Base-by-base conservation (phyloP, 1,284 basidiomycete genomes). In the Cerioporus squamosus region DNA sequence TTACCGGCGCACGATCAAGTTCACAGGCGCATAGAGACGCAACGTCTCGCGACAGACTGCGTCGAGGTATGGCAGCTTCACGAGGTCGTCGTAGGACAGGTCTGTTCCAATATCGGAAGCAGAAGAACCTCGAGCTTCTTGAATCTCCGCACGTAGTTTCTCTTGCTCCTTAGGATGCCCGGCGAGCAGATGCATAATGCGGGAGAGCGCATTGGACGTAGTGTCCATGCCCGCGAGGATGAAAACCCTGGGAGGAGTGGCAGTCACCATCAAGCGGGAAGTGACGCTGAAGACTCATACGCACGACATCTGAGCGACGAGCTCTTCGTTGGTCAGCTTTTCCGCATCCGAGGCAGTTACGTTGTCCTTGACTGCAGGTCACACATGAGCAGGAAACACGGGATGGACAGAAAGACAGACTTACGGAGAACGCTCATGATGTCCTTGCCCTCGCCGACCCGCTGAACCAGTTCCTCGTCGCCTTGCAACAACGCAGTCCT, bases 301-400 rank as follows among this genome's bases (percentile, higher is more conserved):
- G 9, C 36, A 69, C 69, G 56, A 51, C 48, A 71, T 60, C 57
- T 69, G 67, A 2, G 59, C 69, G 18, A 68, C 44, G 15, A 69
- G 17, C 49, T 70, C 66, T 6, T 62, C 55, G n/a, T 71, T 66
- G 1, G 63, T 52, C n/a, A 70, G 61, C 38, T 43, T 55, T 22
- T 72, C 71, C 18, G 60, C 59, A 12, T 59, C 63, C 3, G 55
- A 44, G 0, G 55, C 61, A 5, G 18, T 24, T 44, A 59, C 61
- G 45, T 72, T 68, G 29, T 58, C 66, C 23, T 55, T 55, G 18
- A 68, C 66, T 67, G 59, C 5, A 48, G 3, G 26, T 29, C 23
- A 14, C 23, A 20, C 1, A 2, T 12, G 17, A 10, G 7, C 3
- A 36, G 33, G 33, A 6, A 15, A 12, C 14, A 36, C 39, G 14